Conservation (phyloP, 176 grass and related monocot species). For the Rhynchospora breviuscula region DNA sequence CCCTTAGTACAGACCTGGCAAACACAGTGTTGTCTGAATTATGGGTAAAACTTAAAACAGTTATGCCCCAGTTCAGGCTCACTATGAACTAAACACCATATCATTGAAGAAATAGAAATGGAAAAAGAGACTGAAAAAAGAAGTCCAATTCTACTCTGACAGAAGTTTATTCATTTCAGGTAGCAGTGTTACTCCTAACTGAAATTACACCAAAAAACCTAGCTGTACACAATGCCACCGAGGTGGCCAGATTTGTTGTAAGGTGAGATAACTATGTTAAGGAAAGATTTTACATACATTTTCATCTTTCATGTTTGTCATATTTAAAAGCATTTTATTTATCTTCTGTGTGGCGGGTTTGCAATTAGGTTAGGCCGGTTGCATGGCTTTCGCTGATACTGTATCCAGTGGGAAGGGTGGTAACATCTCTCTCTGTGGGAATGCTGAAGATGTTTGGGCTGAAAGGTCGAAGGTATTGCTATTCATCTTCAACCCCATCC, state of each 20-base stretch:
- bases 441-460: slow-evolving; percentile 91
- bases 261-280: slow-evolving; percentile 44
- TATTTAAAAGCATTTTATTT: background rate
- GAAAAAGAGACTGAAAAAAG: background rate
- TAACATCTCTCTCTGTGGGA: slow-evolving; percentile 90
- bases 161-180: slow-evolving; percentile 39
- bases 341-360: slow-evolving; percentile 9
- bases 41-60: background rate
- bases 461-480: slow-evolving; percentile 87
- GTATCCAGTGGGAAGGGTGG: slow-evolving; percentile 89
- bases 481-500: slow-evolving; percentile 6
- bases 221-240: slow-evolving; percentile 87
- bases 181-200: slow-evolving; percentile 83
- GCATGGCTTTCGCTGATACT: slow-evolving; percentile 93
- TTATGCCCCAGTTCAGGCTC: background rate
- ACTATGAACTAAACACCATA: background rate
- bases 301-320: slow-evolving; percentile 3
- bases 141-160: background rate
- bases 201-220: slow-evolving; percentile 99
- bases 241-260: slow-evolving; percentile 92
- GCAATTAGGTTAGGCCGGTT: slow-evolving; percentile 72
- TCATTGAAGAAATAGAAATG: background rate
- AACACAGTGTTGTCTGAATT: background rate
- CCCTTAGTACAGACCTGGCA: background rate
- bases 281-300: background rate